Conservation (phyloP, 192 early-diverging fungal genomes). For the Mortierella antarctica region DNA sequence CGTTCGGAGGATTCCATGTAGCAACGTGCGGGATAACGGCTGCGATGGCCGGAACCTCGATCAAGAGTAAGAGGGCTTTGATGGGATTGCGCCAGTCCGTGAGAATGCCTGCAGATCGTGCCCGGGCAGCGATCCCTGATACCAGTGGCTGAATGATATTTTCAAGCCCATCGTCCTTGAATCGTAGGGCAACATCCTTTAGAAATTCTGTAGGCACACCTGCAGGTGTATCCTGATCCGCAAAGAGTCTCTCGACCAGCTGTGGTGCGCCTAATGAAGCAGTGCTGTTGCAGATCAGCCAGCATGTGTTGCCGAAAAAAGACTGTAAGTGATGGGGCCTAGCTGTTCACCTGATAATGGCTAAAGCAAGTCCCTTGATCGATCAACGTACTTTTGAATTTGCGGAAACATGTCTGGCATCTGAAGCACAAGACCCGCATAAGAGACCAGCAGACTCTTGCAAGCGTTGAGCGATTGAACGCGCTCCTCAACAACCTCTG, state of each 20-base stretch:
- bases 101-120: slow-evolving; percentile 32
- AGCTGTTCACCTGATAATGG: not conserved
- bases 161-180: slow-evolving; percentile 73
- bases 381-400: slow-evolving; percentile 56
- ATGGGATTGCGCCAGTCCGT: slow-evolving; percentile 46
- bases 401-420: slow-evolving; percentile 94
- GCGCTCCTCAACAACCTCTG: slow-evolving; percentile 67
- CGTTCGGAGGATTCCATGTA: slow-evolving; percentile 68
- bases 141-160: slow-evolving; percentile 68
- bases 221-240: slow-evolving; percentile 66
- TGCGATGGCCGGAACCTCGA: slow-evolving; percentile 66
- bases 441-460: slow-evolving; percentile 79
- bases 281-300: not conserved
- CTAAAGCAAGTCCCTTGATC: too few relatives aligned
- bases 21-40: slow-evolving; percentile 58
- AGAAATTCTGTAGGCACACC: slow-evolving; percentile 75
- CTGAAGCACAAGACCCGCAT: slow-evolving; percentile 84
- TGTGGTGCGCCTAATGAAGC: slow-evolving; percentile 56
- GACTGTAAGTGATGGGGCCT: not conserved
- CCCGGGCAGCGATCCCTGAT: slow-evolving; percentile 55
- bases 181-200: slow-evolving; percentile 65
- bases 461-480: slow-evolving; percentile 66
- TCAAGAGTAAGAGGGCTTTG: slow-evolving; percentile 40
- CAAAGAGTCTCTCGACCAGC: slow-evolving; percentile 59
- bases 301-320: not conserved